Base-by-base conservation (phyloP, 805 yeast species). In the Monosporozyma aquatica region DNA sequence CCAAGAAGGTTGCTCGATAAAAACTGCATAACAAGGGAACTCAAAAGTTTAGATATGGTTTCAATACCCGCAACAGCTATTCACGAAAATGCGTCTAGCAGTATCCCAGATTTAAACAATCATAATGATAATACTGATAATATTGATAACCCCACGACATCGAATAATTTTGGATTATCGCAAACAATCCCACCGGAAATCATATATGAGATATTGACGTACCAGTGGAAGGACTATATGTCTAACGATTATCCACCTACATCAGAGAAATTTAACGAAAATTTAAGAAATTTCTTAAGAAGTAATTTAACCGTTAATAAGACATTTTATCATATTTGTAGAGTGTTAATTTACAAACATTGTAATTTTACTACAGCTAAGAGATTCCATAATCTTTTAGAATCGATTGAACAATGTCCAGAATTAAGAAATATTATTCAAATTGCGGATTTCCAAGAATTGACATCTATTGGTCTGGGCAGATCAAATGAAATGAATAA, bases 401-500 rank as follows among this genome's bases (percentile, higher is more conserved):
- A 64, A 44, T 74, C 84, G 47, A 60, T 80, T 28, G 62, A 68
- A 35, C 53, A 62, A n/a, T 65, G 67, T 41, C 64, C 68, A 2
- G 63, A 67, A 34, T 62, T 80, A 38, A 80, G 82, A 14, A 74
- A 70, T 46, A 48, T 53, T 28, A 90, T 85, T 17, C 78, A 79
- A 51, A 78, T 80, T 41, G 73, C 89, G 52, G 96, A 87, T 65
- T 89, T 87, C 54, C 83, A 84, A 54, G 90, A 84, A 51, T 82
- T 87, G 61, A 87, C 96, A 1, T 80, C 90, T 0, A 79, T 89
- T 38, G 96, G 96, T 0, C 69, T 87, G 38, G 96, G 96, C 2
- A 70, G 96, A 49, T 83, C 96, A 0, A 86, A 84, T 9, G 74
- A 81, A 51, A 87, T 87, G 95, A 89, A 84, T 64, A 80, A 76